Conservation (phyloP, 2,329 filamentous ascomycete species). For the Ophiostoma tasmaniense region DNA sequence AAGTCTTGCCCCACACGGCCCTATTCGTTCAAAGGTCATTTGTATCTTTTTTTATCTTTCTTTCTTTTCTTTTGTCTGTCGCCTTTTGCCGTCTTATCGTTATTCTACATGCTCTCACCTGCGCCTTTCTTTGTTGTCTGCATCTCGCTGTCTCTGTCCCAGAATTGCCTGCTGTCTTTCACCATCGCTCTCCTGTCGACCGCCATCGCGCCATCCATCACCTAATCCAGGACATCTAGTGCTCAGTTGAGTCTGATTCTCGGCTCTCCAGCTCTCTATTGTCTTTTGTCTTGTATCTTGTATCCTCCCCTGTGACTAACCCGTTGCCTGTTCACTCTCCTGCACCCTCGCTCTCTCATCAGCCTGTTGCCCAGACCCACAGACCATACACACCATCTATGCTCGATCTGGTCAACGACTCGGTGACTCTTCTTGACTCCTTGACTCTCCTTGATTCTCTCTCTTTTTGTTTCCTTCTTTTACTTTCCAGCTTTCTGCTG, state of each 20-base stretch:
- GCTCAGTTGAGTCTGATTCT: background rate
- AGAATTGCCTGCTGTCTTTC: background rate
- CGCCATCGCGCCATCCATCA: conserved; percentile 7
- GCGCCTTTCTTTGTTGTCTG: conserved; percentile 2
- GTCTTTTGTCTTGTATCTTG: background rate
- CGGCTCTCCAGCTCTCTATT: background rate
- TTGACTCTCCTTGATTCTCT: too few species aligned
- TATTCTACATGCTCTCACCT: background rate
- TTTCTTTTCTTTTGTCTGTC: background rate
- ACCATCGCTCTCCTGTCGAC: background rate
- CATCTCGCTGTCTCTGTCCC: background rate
- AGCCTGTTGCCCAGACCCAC: background rate
- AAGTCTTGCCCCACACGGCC: background rate
- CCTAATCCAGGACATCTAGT: background rate
- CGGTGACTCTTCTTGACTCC: background rate
- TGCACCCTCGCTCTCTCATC: background rate
- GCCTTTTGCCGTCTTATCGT: background rate
- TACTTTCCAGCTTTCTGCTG: background rate
- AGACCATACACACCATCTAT: conserved; percentile 7
- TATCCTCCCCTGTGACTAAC: background rate
- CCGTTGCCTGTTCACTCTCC: conserved; percentile 3
- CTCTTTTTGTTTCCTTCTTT: background rate
- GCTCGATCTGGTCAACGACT: background rate
- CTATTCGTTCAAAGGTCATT: background rate
- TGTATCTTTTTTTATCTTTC: too few species aligned